These are phyloP conservation scores for Cutaneotrichosporon arboriforme DNA, from an alignment of 1,284 basidiomycete genomes.

Conservation along the genomic window DNA sequence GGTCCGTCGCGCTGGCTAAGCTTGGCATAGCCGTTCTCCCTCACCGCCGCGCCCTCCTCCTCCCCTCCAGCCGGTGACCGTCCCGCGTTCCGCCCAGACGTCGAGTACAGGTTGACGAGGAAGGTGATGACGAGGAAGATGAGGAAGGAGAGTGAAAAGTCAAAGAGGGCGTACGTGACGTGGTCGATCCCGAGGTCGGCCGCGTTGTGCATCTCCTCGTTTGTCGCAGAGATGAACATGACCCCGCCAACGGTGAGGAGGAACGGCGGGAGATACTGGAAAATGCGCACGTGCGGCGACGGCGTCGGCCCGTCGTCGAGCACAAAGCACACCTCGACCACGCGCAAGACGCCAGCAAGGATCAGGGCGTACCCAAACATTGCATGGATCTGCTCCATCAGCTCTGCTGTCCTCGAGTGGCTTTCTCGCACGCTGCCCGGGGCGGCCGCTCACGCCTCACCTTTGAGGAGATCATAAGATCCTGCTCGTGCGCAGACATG, in stretches of 20 bases:
- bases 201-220: constrained; percentile 72
- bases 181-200: constrained; percentile 74
- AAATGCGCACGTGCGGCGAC: constrained; percentile 53
- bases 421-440: too few species aligned
- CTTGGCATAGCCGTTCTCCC: constrained; percentile 23
- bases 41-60: constrained; percentile 18
- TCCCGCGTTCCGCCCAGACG: constrained; percentile 58
- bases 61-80: not conserved
- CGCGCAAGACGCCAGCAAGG: constrained; percentile 71
- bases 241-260: constrained; percentile 59
- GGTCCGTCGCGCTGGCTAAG: constrained; percentile 12
- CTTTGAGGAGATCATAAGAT: constrained; percentile 73
- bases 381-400: constrained; percentile 63
- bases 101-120: constrained; percentile 58
- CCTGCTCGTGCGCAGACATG: constrained; percentile 86
- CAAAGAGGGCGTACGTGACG: constrained; percentile 60
- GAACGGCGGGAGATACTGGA: constrained; percentile 82
- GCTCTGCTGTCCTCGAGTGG: too few species aligned
- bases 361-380: constrained; percentile 82
- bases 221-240: constrained; percentile 84
- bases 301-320: constrained; percentile 48
- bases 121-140: constrained; percentile 65
- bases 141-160: constrained; percentile 69
- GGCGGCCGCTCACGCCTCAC: too few species aligned
- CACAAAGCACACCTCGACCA: constrained; percentile 80